phyloP scores from a whole-genome alignment of 129 eudicot species.

The Scalesia atractyloides region DNA sequence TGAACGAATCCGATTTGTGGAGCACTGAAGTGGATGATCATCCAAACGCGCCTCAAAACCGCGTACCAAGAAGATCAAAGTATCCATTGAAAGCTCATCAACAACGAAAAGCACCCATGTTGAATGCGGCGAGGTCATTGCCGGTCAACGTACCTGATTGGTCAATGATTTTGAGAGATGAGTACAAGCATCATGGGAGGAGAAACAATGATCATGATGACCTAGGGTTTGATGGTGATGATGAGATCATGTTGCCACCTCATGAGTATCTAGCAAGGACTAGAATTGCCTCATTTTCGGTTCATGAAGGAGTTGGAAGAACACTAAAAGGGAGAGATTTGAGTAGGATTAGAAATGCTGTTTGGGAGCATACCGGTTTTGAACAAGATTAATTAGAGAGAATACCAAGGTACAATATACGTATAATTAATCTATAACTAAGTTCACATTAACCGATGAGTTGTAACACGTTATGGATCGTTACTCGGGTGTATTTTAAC shows the following conservation, averaged over 20 bases:
- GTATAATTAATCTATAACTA: neutral
- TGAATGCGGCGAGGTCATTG: slow-evolving; percentile 43
- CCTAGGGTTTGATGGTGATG: slow-evolving; percentile 29
- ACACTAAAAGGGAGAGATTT: slow-evolving; percentile 83
- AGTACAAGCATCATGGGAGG: slow-evolving; percentile 39
- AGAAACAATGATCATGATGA: slow-evolving; percentile 24
- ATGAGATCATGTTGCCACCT: slow-evolving; percentile 60
- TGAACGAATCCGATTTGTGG: slow-evolving; percentile 74
- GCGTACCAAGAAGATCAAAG: slow-evolving; percentile 37
- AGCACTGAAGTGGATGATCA: slow-evolving; percentile 4
- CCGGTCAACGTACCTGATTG: slow-evolving; percentile 87
- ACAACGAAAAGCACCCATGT: slow-evolving; percentile 14
- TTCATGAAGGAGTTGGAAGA: slow-evolving; percentile 86
- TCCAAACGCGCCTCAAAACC: slow-evolving; percentile 23
- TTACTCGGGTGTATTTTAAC: neutral
- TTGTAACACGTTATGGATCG: slow-evolving; percentile 24
- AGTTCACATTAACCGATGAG: slow-evolving; percentile 21
- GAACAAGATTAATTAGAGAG: slow-evolving; percentile 36
- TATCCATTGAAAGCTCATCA: slow-evolving; percentile 33
- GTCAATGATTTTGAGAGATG: slow-evolving; percentile 72
- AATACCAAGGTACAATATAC: neutral
- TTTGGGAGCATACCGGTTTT: slow-evolving; percentile 91
- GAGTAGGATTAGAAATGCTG: slow-evolving; percentile 82
- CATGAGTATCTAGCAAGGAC: slow-evolving; percentile 83
- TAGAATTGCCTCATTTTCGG: slow-evolving; percentile 70